These are phyloP conservation scores for Lasiodiplodia theobromae DNA, from an alignment of 2,329 filamentous ascomycete genomes.

Conservation along the genomic window DNA sequence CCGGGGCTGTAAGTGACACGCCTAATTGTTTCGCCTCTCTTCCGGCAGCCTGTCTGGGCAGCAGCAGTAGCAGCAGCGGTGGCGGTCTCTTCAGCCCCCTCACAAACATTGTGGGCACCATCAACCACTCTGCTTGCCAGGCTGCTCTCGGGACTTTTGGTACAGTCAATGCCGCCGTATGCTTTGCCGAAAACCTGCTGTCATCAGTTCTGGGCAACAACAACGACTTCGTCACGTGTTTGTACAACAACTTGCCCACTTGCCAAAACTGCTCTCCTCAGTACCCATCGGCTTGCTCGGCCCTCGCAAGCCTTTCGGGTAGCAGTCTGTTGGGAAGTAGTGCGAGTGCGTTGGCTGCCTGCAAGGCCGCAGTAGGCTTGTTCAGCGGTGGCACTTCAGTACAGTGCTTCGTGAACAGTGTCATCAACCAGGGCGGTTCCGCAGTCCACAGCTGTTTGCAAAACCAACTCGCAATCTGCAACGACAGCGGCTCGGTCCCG, in stretches of 20 bases:
- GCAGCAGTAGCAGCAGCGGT: background rate
- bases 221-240: background rate
- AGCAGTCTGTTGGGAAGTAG: background rate
- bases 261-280: background rate
- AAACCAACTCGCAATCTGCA: background rate
- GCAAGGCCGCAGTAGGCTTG: background rate
- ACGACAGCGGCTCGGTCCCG: background rate
- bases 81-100: background rate
- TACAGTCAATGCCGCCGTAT: background rate
- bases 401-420: background rate
- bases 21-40: background rate
- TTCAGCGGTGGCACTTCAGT: background rate
- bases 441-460: background rate
- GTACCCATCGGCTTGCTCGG: background rate
- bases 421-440: background rate
- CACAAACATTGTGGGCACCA: background rate
- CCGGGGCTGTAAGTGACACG: background rate
- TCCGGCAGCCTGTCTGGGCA: background rate
- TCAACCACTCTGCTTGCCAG: background rate
- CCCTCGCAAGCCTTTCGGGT: background rate
- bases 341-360: background rate
- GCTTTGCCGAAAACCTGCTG: background rate
- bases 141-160: background rate
- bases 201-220: background rate
- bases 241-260: background rate